These are phyloP conservation scores for Quercus cerris DNA, from an alignment of 306 rosid species.

Conservation along the genomic window DNA sequence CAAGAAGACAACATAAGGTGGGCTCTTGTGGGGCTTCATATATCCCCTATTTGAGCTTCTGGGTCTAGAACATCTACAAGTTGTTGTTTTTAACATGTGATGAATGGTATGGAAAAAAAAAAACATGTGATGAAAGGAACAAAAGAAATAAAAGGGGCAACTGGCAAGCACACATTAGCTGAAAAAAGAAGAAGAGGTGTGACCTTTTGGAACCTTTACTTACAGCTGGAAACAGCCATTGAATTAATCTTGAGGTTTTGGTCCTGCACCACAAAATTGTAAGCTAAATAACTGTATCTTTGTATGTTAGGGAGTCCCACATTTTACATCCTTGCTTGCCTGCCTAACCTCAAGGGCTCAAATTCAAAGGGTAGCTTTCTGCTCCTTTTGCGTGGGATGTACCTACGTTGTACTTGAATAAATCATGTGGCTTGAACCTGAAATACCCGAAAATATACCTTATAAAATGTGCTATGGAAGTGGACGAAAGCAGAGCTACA, in stretches of 20 bases:
- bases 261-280: constrained; percentile 7
- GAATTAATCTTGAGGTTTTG: constrained; percentile 2
- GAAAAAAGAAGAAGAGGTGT: constrained; percentile 8
- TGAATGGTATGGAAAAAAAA: neutral
- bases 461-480: neutral
- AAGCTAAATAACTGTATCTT: neutral
- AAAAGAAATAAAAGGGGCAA: neutral
- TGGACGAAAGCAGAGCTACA: neutral
- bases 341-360: neutral
- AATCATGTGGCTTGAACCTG: neutral
- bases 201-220: constrained; percentile 24
- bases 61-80: neutral
- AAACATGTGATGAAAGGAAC: constrained; percentile 11
- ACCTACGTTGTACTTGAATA: neutral
- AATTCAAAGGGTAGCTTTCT: neutral
- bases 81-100: neutral
- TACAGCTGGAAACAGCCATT: constrained; percentile 20
- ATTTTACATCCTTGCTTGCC: neutral
- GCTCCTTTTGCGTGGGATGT: constrained; percentile 11
- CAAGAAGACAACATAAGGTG: neutral
- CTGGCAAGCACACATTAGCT: constrained; percentile 8
- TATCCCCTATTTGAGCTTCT: constrained; percentile 2
- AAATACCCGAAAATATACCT: neutral
- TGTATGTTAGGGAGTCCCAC: neutral
- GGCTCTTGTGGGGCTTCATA: neutral